Percentiles rank a stretch among this genome's conserved stretches.
Conservation (phyloP, 495 filamentous ascomycete genomes). For the Xylaria cubensis region DNA sequence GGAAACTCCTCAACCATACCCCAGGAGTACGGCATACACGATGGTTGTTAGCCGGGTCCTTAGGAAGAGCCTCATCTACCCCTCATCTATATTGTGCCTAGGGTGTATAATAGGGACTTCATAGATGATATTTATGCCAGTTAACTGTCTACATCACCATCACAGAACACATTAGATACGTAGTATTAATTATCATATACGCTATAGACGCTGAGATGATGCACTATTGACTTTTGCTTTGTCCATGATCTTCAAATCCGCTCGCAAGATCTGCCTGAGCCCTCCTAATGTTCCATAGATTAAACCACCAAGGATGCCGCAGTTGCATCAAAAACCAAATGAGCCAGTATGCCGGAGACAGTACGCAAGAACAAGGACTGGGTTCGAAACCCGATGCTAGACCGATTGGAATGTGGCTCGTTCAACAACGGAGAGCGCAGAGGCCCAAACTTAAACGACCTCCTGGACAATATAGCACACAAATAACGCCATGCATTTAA, state of each 20-base stretch:
- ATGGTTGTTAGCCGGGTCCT: background rate
- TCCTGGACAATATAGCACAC: background rate
- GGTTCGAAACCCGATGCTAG: background rate
- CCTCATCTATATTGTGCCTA: background rate
- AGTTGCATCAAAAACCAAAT: background rate
- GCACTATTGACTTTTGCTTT: slow-evolving; percentile 6
- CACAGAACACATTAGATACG: background rate
- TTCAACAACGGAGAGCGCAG: background rate
- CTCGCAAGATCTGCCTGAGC: background rate
- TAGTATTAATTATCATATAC: background rate
- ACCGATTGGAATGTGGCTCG: background rate
- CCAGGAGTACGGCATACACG: background rate
- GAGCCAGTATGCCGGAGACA: background rate
- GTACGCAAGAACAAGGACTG: slow-evolving; percentile 2
- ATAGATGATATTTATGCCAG: background rate
- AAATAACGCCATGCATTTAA: slow-evolving; percentile 10
- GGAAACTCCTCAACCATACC: background rate
- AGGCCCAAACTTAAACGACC: background rate
- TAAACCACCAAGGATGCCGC: slow-evolving; percentile 8
- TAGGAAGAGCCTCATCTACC: background rate
- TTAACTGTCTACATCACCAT: background rate
- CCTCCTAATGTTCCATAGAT: slow-evolving; percentile 1
- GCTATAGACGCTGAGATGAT: background rate
- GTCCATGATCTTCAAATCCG: slow-evolving; percentile 5
- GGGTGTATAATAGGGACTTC: background rate